These are phyloP conservation scores for Mangifera indica DNA, from an alignment of 345 rosid genomes.

Conservation along the genomic window DNA sequence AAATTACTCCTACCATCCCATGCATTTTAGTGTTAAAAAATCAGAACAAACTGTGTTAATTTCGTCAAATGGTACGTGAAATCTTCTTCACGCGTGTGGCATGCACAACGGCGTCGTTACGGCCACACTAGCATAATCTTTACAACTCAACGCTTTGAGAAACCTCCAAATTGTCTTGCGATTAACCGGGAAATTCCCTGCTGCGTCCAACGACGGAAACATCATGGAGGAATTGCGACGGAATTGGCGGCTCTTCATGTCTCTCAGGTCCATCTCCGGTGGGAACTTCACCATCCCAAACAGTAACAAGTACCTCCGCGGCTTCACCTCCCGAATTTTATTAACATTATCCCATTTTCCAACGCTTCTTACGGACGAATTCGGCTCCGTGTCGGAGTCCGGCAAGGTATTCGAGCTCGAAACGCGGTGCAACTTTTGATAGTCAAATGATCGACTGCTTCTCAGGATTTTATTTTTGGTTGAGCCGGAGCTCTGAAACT, in stretches of 20 bases:
- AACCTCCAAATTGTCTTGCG: slow-evolving; percentile 46
- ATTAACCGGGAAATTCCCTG: slow-evolving; percentile 22
- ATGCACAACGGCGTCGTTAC: slow-evolving; percentile 51
- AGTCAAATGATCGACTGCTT: slow-evolving; percentile 63
- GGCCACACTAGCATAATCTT: slow-evolving; percentile 50
- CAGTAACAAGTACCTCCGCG: slow-evolving; percentile 61
- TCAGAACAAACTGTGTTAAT: neutral
- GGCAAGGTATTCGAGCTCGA: slow-evolving; percentile 15
- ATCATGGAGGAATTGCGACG: slow-evolving; percentile 49
- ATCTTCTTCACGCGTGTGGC: slow-evolving; percentile 22
- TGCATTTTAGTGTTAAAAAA: neutral
- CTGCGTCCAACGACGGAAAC: slow-evolving; percentile 32
- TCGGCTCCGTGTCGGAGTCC: slow-evolving; percentile 24
- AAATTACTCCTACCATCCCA: neutral
- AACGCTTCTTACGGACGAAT: slow-evolving; percentile 26
- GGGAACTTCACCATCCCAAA: slow-evolving; percentile 64
- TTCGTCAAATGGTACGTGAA: slow-evolving; percentile 10
- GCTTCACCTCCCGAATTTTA: slow-evolving; percentile 30
- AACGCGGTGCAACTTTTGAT: slow-evolving; percentile 37
- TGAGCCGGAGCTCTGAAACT: slow-evolving; percentile 25
- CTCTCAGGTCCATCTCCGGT: slow-evolving; percentile 57
- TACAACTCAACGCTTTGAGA: slow-evolving; percentile 66
- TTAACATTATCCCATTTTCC: slow-evolving; percentile 18
- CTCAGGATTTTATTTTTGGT: slow-evolving; percentile 32
- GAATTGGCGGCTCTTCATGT: slow-evolving; percentile 63